Evolutionary conservation across 2,329 filamentous ascomycete genomes (phyloP), one percentile per base, ranked within the genome.

Genomic region (Aspergillus pseudoviridinutans): DNA sequence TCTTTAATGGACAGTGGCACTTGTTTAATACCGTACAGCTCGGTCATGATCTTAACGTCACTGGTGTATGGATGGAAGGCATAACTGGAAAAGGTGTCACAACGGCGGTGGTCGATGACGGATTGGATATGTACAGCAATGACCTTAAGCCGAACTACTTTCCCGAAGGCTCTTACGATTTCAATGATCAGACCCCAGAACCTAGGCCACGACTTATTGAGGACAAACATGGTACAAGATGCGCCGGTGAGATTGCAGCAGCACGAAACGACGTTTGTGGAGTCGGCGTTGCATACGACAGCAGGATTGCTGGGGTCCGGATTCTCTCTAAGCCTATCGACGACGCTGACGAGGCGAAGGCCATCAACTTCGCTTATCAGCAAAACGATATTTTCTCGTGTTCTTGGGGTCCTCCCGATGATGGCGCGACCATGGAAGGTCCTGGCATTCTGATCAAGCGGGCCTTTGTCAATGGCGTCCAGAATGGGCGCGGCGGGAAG

Each of bases 371-470:
- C 78, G 89, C 89, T 61, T 94, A 86, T 68, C 87, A 97, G 68
- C 81, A 93, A 60, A 99, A 97, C 71, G 86, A 97, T 59, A 97
- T 99, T 58, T 99, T 97, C 77, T 99, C 94, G 0, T 99, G 94
- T 78, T 99, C 94, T 0, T 99, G 94, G 94, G 94, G 94, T 0
- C 94, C 94, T 8, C 91, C 92, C 0, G 94, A 99, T 68, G 92
- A 97, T 71, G 94, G 94, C 49, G 82, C 82, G 59, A 92, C 91
- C 25, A 99, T 99, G 94, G 93, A 97, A 66, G 91, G 87, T 0
- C 94, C 94, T 0, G 91, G 92, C 4, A 84, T 96, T 54, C 80
- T 99, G 22, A 97, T 99, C 68, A 86, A 88, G 65, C 85, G 87
- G 64, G 93, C 94, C 28, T 96, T 99, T 87, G 80, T 97, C 52